Percentiles rank a stretch among this genome's conserved stretches.
Evolutionary conservation across 352 stramenopile genomes (phyloP).

Genomic region (Phytophthora nicotianae): DNA sequence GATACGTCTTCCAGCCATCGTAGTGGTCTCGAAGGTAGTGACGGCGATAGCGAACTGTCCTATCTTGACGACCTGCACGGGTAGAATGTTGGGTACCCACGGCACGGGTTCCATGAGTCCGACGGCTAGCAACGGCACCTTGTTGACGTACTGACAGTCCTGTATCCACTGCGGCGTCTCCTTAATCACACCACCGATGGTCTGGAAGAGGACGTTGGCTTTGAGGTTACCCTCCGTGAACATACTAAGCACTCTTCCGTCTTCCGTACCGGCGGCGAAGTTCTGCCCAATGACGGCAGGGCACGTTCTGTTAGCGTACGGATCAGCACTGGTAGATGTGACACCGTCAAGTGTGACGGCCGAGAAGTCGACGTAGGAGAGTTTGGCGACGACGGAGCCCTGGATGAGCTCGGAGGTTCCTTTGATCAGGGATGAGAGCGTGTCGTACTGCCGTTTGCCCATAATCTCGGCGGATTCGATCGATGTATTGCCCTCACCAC

Average conservation of each 20-base stretch:
- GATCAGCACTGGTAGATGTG: constrained; percentile 20
- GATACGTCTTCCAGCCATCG: constrained; percentile 64
- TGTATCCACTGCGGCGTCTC: constrained; percentile 45
- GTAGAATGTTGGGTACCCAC: constrained; percentile 53
- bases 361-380: constrained; percentile 57
- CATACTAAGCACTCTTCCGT: constrained; percentile 38
- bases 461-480: constrained; percentile 57
- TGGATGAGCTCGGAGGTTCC: constrained; percentile 27
- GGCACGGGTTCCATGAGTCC: constrained; percentile 53
- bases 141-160: constrained; percentile 48
- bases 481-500: constrained; percentile 35
- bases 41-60: constrained; percentile 60
- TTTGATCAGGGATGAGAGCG: constrained; percentile 34
- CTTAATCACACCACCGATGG: constrained; percentile 8
- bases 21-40: constrained; percentile 66
- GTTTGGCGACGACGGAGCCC: constrained; percentile 30
- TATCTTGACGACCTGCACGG: constrained; percentile 61
- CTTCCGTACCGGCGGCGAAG: constrained; percentile 53
- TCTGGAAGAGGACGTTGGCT: constrained; percentile 36
- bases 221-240: constrained; percentile 45
- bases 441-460: constrained; percentile 39
- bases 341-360: constrained; percentile 44
- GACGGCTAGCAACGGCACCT: constrained; percentile 43
- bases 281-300: constrained; percentile 55
- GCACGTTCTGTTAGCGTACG: constrained; percentile 46